phyloP scores from a whole-genome alignment of 2,329 filamentous ascomycete genomes.

The Truncatella angustata region DNA sequence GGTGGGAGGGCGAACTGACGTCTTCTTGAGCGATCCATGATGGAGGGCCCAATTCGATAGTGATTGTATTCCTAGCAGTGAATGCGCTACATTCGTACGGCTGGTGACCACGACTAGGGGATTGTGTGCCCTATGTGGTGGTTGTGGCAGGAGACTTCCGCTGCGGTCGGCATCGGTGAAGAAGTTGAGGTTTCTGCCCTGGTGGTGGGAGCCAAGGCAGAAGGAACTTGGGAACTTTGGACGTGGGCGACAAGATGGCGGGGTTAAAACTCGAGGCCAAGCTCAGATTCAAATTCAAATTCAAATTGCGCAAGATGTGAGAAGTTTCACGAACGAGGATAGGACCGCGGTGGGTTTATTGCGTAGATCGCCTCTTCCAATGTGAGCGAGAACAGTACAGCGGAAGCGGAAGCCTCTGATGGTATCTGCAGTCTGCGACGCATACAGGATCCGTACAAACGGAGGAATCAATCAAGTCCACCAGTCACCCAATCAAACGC shows the following conservation, averaged over 20 bases:
- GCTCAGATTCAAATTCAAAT: no score
- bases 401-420: no score
- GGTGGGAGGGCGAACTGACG: constrained; percentile 39
- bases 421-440: no score
- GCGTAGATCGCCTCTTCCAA: no score
- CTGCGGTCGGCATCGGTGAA: constrained; percentile 43
- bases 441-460: no score
- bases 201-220: constrained; percentile 10
- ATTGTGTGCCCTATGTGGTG: constrained; percentile 38
- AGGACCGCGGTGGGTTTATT: no score
- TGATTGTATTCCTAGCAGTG: constrained; percentile 23
- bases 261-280: constrained; percentile 7
- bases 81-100: constrained; percentile 47
- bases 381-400: no score
- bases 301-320: no score
- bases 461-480: no score
- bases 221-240: constrained; percentile 7
- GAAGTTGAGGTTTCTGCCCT: constrained; percentile 7
- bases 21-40: constrained; percentile 65
- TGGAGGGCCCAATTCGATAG: constrained; percentile 34
- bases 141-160: constrained; percentile 38
- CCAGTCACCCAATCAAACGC: no score
- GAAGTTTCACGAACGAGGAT: no score
- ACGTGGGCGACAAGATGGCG: no score
- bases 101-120: constrained; percentile 40